Evolutionary conservation across 768 basidiomycete species (phyloP).

Genomic region (Hypholoma fasciculare): DNA sequence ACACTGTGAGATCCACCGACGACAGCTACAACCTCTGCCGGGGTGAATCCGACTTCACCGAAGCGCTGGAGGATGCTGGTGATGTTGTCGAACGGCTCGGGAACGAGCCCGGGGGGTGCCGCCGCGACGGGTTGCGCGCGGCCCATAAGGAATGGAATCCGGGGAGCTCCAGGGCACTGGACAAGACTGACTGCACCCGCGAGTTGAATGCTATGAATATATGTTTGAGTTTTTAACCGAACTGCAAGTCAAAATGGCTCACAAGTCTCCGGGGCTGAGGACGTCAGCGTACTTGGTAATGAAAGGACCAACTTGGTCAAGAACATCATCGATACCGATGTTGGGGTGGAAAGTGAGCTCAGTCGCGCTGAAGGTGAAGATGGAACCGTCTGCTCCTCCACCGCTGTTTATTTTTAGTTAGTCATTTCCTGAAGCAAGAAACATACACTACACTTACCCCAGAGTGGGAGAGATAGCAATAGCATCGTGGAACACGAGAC

Average conservation of each 20-base stretch:
- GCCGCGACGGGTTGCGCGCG: conserved; percentile 31
- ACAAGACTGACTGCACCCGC: conserved; percentile 42
- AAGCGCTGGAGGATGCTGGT: conserved; percentile 32
- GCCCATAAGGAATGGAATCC: conserved; percentile 39
- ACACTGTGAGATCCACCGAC: conserved; percentile 27
- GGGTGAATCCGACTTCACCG: conserved; percentile 33
- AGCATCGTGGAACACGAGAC: not conserved
- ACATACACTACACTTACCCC: not conserved
- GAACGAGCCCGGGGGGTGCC: conserved; percentile 21
- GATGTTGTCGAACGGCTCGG: conserved; percentile 24
- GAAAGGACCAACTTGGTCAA: not conserved
- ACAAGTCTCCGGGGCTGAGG: not conserved
- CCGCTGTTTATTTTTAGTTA: not conserved
- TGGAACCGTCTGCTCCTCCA: not conserved
- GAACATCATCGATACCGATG: not conserved
- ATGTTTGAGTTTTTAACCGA: not conserved
- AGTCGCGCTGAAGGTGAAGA: not conserved
- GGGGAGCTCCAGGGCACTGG: conserved; percentile 46
- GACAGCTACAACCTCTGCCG: conserved; percentile 34
- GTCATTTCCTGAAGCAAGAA: not conserved
- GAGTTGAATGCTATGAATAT: conserved; percentile 10
- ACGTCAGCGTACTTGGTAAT: conserved; percentile 5
- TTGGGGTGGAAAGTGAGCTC: not conserved
- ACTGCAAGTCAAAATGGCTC: not conserved
- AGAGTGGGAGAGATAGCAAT: not conserved